Evolutionary conservation across 352 stramenopile species (phyloP), one percentile per base, ranked within the genome.

Genomic region (Pythium aphanidermatum): DNA sequence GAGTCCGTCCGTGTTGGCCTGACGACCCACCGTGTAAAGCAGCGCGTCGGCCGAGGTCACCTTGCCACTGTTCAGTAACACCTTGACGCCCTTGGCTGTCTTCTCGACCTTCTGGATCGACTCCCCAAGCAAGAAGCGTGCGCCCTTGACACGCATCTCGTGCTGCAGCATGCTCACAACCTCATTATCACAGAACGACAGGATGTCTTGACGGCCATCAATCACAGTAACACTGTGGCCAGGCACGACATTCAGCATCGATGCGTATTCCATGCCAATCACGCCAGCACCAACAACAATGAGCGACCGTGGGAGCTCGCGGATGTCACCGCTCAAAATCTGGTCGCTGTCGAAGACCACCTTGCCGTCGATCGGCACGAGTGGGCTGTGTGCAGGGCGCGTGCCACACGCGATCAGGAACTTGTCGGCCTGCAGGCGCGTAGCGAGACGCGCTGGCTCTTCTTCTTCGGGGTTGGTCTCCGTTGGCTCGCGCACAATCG

Each of bases 191-290:
- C 74, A 87, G 50, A 95, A 95, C 24, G 71, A 80, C 54, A 95
- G 46, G 30, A 90, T 86, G 33, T 89, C 77, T 37, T 69, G 62
- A 2, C 81, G 74, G 6, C 74, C 72, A 31, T 96, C 85, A 24
- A 96, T 81, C 16, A 96, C 79, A 14, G 81, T 95, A 42, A 96
- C 85, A 25, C 71, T 80, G 34, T 88, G 86, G 3, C 85, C 85
- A 8, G 81, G 83, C 16, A 96, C 60, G 27, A 96, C 78, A 50
- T 91, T 95, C 21, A 96, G 63, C 83, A 96, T 96, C 34, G 75
- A 90, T 14, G 85, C 85, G 64, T 96, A 96, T 59, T 96, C 85
- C 68, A 96, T 96, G 52, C 85, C 84, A 28, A 95, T 92, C 35
- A 95, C 84, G 7, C 84, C 84, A 3, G 84, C 84, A 23, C 84